Evolutionary conservation across 768 basidiomycete species (phyloP).

Genomic region (Lepiota subincarnata): DNA sequence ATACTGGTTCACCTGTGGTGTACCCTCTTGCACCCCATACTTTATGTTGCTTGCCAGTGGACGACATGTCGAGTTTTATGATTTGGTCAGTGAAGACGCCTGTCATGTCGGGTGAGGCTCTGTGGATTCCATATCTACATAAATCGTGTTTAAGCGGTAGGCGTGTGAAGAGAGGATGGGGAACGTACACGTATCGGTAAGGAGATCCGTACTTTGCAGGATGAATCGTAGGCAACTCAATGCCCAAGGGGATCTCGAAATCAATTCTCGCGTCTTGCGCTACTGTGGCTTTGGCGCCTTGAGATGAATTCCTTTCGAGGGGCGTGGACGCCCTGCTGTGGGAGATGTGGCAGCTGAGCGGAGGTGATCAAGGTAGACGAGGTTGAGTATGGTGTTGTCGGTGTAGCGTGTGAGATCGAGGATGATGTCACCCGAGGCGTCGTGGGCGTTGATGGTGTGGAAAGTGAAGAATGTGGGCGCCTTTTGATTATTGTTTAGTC

Average conservation of each 20-base stretch:
- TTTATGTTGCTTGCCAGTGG: background rate
- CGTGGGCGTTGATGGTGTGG: slow-evolving; percentile 8
- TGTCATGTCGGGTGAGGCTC: background rate
- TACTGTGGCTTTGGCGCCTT: background rate
- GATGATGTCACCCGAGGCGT: background rate
- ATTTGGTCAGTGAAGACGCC: slow-evolving; percentile 4
- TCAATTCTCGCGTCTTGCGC: background rate
- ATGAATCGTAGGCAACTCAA: background rate
- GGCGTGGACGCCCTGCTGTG: no score
- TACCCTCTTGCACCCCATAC: slow-evolving; percentile 5
- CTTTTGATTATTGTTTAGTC: background rate
- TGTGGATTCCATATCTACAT: background rate
- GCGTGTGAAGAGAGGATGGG: no score
- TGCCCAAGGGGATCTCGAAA: background rate
- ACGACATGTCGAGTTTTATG: slow-evolving; percentile 1
- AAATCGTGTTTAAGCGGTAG: no score
- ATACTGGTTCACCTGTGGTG: slow-evolving; percentile 5
- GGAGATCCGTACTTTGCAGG: background rate
- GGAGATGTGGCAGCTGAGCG: background rate
- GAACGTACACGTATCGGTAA: background rate
- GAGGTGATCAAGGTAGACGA: slow-evolving; percentile 5
- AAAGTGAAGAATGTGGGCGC: background rate
- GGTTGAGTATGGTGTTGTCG: slow-evolving; percentile 1
- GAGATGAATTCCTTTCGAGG: no score
- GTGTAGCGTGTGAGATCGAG: slow-evolving; percentile 4